Evolutionary conservation across 164 flowering plant species (phyloP), one percentile per base, ranked within the genome.

Genomic region (Echeveria elegans): DNA sequence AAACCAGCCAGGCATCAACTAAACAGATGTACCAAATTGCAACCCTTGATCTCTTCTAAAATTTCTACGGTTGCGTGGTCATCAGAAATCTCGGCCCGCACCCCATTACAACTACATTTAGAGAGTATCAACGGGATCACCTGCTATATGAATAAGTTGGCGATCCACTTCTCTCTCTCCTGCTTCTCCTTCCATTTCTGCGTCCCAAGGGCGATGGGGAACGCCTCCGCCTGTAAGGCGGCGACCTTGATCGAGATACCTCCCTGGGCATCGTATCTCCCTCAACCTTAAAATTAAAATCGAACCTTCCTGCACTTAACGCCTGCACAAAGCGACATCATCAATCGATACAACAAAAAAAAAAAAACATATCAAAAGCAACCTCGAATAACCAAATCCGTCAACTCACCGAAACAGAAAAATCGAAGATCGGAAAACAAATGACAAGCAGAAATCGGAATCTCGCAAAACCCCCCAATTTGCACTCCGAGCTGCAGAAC

Each of bases 81-180:
- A 68, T 71, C 64, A 61, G 48, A 70, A 30, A 67, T 36, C 41
- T 34, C 47, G 45, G 67, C 52, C 28, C 37, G 29, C 37, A 61
- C 32, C 59, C 18, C 8, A 62, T 45, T 5, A 60, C 65, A 43
- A 16, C n/a, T 56, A 66, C 36, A 67, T n/a, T 62, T 18, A 45
- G 45, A 66, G 26, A 63, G 63, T 40, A 72, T 63, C 28, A 80
- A 75, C 77, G 79, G 84, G 79, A 83, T 84, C 84, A 92, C 98
- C 98, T 88, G 88, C 87, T 81, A 67, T 74, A 34, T 34, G 37
- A 34, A 34, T 34, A 71, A 15, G 79, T 71, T 16, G 90, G 89
- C 38, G 90, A 89, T 18, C 81, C 78, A 77, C 89, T 87, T 68
- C 90, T 77, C 30, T 86, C 88, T 66, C 88, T 83, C 63, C 85